phyloP scores from a whole-genome alignment of 768 basidiomycete genomes.

The Mycena indigotica region DNA sequence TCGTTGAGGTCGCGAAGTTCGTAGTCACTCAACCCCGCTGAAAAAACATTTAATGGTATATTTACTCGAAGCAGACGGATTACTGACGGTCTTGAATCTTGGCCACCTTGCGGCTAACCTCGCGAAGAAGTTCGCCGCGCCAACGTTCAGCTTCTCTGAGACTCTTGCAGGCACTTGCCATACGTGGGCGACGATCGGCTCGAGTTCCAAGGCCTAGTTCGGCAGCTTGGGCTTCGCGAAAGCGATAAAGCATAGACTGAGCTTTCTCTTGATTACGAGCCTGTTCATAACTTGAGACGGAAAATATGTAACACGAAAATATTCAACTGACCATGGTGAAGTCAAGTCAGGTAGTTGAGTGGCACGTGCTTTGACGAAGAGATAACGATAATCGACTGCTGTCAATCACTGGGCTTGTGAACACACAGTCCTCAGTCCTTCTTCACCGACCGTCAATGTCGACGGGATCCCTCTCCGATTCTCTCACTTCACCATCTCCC shows the following conservation, averaged over 20 bases:
- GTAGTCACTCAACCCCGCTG: slow-evolving; percentile 92
- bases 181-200: slow-evolving; percentile 82
- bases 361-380: no score
- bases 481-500: neutral
- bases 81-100: slow-evolving; percentile 93
- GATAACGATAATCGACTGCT: neutral
- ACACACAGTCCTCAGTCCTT: neutral
- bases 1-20: slow-evolving; percentile 96
- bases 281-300: slow-evolving; percentile 42
- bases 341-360: slow-evolving; percentile 9
- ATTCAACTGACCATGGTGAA: slow-evolving; percentile 3
- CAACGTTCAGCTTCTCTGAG: slow-evolving; percentile 92
- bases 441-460: neutral
- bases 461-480: neutral
- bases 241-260: slow-evolving; percentile 92
- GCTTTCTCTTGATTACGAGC: slow-evolving; percentile 99
- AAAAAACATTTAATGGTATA: neutral
- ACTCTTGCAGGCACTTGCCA: slow-evolving; percentile 92
- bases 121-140: slow-evolving; percentile 92
- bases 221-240: slow-evolving; percentile 94
- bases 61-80: neutral
- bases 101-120: slow-evolving; percentile 94
- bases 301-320: slow-evolving; percentile 24
- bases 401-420: neutral
- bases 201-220: slow-evolving; percentile 91